Evolutionary conservation across 2,329 filamentous ascomycete species (phyloP).

Genomic region (Neonectria punicea): DNA sequence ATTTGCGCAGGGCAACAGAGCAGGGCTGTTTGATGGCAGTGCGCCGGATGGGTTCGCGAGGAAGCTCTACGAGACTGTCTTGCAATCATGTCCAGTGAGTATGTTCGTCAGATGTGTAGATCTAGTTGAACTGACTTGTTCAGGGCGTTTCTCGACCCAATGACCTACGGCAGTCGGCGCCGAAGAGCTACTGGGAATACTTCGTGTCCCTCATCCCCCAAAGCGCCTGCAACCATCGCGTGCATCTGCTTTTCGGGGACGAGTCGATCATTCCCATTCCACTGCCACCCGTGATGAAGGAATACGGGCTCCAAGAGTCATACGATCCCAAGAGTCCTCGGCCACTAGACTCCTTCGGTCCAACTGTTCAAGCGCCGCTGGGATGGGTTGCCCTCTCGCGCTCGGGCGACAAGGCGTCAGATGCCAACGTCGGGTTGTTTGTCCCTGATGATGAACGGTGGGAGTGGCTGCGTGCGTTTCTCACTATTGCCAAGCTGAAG

Average conservation of each 20-base stretch:
- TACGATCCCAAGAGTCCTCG: slow-evolving; percentile 35
- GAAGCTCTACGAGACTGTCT: slow-evolving; percentile 47
- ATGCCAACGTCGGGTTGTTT: slow-evolving; percentile 56
- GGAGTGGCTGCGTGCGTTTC: slow-evolving; percentile 53
- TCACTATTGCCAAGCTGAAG: slow-evolving; percentile 51
- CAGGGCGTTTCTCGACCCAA: slow-evolving; percentile 24
- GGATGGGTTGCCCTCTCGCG: slow-evolving; percentile 40
- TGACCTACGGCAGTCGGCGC: slow-evolving; percentile 49
- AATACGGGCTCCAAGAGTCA: slow-evolving; percentile 33
- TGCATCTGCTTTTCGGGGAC: slow-evolving; percentile 33
- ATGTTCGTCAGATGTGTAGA: slow-evolving; percentile 41
- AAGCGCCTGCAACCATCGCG: slow-evolving; percentile 31
- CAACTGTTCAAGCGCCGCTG: slow-evolving; percentile 35
- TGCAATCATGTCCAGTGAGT: slow-evolving; percentile 52
- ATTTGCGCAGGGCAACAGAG: slow-evolving; percentile 51
- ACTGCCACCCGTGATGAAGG: slow-evolving; percentile 29
- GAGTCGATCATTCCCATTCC: slow-evolving; percentile 24
- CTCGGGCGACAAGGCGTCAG: slow-evolving; percentile 51
- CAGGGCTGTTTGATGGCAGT: slow-evolving; percentile 22
- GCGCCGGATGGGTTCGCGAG: slow-evolving; percentile 38
- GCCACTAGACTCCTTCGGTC: slow-evolving; percentile 26
- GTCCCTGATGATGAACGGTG: slow-evolving; percentile 54
- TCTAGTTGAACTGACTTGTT: background rate
- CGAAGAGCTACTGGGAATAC: slow-evolving; percentile 29
- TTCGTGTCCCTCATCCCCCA: slow-evolving; percentile 39